phyloP scores from a whole-genome alignment of 352 stramenopile genomes.

The Pythium aphanidermatum region DNA sequence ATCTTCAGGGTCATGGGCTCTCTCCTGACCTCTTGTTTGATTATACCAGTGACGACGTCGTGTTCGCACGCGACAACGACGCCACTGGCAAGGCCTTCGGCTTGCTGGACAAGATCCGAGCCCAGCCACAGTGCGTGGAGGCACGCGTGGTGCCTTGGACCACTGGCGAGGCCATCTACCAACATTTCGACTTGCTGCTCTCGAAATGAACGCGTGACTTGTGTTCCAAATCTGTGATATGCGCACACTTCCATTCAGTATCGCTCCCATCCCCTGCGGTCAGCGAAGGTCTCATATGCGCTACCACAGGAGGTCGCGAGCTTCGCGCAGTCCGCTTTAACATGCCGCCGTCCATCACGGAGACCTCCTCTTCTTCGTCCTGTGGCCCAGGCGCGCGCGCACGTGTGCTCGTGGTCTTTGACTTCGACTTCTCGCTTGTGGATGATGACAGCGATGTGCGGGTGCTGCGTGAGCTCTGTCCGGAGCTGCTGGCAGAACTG shows the following conservation, averaged over 20 bases:
- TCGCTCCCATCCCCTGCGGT: too few species aligned
- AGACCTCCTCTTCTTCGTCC: too few species aligned
- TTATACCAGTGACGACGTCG: constrained; percentile 9
- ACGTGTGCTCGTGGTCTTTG: constrained; percentile 19
- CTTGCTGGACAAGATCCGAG: constrained; percentile 29
- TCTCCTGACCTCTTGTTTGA: background rate
- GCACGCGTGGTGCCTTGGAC: constrained; percentile 40
- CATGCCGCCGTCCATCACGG: too few species aligned
- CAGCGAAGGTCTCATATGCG: too few species aligned
- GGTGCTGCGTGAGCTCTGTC: constrained; percentile 5
- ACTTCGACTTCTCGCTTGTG: constrained; percentile 26
- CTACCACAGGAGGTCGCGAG: too few species aligned
- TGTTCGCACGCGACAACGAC: constrained; percentile 37
- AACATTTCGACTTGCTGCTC: constrained; percentile 7
- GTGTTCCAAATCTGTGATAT: too few species aligned
- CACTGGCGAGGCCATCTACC: constrained; percentile 44
- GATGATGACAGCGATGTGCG: constrained; percentile 18
- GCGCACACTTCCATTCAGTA: too few species aligned
- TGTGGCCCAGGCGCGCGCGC: too few species aligned
- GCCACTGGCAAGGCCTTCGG: constrained; percentile 26
- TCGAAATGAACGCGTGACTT: too few species aligned
- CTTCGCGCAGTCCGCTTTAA: too few species aligned
- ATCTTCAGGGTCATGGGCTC: background rate
- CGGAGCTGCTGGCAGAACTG: constrained; percentile 1
- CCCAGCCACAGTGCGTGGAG: constrained; percentile 21